Evolutionary conservation across 179 eudicot species (phyloP).

Genomic region (Pouteria campechiana): DNA sequence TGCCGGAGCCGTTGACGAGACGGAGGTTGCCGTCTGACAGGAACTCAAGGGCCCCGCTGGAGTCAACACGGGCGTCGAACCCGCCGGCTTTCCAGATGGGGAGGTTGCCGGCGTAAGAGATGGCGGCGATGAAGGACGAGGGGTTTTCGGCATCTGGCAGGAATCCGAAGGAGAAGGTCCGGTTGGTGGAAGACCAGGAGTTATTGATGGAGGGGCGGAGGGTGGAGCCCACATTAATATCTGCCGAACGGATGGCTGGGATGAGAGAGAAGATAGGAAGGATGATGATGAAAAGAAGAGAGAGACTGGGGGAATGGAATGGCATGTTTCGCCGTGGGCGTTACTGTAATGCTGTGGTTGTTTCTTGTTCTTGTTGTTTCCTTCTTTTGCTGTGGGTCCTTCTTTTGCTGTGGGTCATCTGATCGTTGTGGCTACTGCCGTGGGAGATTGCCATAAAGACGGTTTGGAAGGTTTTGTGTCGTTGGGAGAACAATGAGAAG

Average conservation of each 20-base stretch:
- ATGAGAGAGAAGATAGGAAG: no score
- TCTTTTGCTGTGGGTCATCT: no score
- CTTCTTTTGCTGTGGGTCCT: no score
- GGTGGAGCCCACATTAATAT: conserved; percentile 23
- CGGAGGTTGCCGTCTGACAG: conserved; percentile 33
- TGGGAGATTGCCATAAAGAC: no score
- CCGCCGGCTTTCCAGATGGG: conserved; percentile 45
- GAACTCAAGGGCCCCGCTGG: conserved; percentile 27
- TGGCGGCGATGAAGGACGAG: conserved; percentile 24
- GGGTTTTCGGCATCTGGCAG: conserved; percentile 5
- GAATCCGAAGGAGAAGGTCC: conserved; percentile 39
- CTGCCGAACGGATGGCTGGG: conserved; percentile 7
- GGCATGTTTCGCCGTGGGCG: no score
- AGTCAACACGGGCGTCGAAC: conserved; percentile 7
- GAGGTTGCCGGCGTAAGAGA: conserved; percentile 24
- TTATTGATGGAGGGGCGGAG: conserved; percentile 28
- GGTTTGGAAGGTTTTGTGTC: no score
- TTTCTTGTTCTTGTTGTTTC: no score
- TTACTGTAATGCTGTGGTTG: no score
- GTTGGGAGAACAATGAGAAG: no score
- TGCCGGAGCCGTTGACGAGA: conserved; percentile 21
- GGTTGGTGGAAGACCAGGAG: conserved; percentile 40
- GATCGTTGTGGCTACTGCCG: no score
- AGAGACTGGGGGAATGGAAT: no score
- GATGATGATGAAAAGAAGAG: no score